Conservation (phyloP, 2,329 filamentous ascomycete genomes). For the Colletotrichum liaoningense region DNA sequence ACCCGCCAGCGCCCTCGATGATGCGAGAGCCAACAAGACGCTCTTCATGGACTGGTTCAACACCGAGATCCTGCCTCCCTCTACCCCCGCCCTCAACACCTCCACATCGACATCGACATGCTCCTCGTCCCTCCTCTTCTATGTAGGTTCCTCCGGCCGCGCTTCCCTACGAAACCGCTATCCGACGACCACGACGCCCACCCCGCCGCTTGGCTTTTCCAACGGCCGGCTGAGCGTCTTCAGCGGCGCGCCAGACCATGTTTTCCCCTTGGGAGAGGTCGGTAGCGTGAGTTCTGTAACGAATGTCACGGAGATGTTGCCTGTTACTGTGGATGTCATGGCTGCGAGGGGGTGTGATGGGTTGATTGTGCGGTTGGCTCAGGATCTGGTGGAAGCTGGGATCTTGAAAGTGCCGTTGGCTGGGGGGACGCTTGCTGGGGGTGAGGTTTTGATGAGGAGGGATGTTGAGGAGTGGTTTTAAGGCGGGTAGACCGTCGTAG, state of each 20-base stretch:
- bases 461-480: constrained; percentile 27
- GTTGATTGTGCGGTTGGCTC: constrained; percentile 64
- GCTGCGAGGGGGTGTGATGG: constrained; percentile 71
- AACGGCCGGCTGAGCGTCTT: constrained; percentile 48
- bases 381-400: constrained; percentile 60
- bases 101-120: constrained; percentile 37
- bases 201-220: constrained; percentile 61
- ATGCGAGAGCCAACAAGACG: constrained; percentile 46
- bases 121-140: constrained; percentile 46
- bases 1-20: constrained; percentile 35
- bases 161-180: constrained; percentile 42
- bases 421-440: constrained; percentile 48
- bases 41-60: constrained; percentile 48
- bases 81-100: constrained; percentile 10
- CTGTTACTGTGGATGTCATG: constrained; percentile 68
- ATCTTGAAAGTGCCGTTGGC: constrained; percentile 57
- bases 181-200: constrained; percentile 49
- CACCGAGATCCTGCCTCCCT: constrained; percentile 39
- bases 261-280: constrained; percentile 55
- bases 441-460: constrained; percentile 39
- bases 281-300: constrained; percentile 50
- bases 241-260: constrained; percentile 53
- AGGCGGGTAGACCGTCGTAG: background rate
- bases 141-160: constrained; percentile 35
- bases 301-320: constrained; percentile 60